phyloP scores from a whole-genome alignment of 2,329 filamentous ascomycete species.

The Biscogniauxia mediterranea region DNA sequence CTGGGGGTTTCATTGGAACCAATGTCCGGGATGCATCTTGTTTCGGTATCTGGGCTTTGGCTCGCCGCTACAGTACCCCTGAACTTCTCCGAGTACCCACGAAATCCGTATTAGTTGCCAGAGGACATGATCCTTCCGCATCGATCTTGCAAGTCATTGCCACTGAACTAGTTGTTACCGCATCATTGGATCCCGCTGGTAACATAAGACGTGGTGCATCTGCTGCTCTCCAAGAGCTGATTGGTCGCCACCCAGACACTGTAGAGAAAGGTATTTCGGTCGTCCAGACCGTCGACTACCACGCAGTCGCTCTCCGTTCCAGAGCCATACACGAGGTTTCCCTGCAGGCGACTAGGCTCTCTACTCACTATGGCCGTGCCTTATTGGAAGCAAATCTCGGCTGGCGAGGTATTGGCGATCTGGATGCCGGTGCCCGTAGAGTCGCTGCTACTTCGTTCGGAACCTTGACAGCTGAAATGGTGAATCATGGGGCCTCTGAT shows the following conservation, averaged over 20 bases:
- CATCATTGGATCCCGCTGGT: constrained; percentile 83
- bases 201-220: constrained; percentile 93
- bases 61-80: constrained; percentile 77
- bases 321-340: constrained; percentile 79
- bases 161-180: constrained; percentile 75
- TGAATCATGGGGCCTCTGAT: constrained; percentile 22
- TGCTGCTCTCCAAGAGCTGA: constrained; percentile 88
- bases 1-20: constrained; percentile 80
- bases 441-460: constrained; percentile 71
- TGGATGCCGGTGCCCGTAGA: constrained; percentile 71
- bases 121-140: constrained; percentile 34
- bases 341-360: constrained; percentile 63
- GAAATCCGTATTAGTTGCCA: constrained; percentile 42
- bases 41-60: constrained; percentile 92
- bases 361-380: constrained; percentile 66
- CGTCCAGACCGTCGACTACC: constrained; percentile 90
- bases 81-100: constrained; percentile 68
- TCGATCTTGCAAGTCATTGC: constrained; percentile 75
- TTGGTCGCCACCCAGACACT: constrained; percentile 87
- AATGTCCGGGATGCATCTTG: constrained; percentile 94
- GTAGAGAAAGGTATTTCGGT: constrained; percentile 78
- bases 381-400: constrained; percentile 69
- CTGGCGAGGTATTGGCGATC: constrained; percentile 86
- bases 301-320: constrained; percentile 83
- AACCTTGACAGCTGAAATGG: constrained; percentile 45